phyloP scores from a whole-genome alignment of 352 stramenopile species.

The Phytophthora gonapodyides region DNA sequence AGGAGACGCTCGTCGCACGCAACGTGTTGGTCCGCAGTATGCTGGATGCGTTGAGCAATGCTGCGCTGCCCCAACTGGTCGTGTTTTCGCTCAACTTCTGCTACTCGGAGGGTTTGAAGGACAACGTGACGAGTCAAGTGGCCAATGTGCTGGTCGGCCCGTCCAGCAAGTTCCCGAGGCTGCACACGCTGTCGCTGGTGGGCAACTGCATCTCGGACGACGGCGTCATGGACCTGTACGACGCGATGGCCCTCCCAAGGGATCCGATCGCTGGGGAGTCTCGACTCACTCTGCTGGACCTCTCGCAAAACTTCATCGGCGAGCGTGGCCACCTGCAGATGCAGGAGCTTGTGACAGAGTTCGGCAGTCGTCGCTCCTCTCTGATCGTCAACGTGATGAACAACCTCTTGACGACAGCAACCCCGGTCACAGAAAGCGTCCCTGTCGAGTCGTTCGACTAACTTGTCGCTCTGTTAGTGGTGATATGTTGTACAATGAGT shows the following conservation, averaged over 20 bases:
- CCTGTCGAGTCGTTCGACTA: constrained; percentile 8
- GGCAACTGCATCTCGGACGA: constrained; percentile 69
- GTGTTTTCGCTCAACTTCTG: constrained; percentile 45
- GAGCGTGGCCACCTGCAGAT: constrained; percentile 52
- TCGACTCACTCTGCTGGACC: constrained; percentile 28
- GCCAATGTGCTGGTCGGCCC: constrained; percentile 35
- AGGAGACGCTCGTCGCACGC: constrained; percentile 34
- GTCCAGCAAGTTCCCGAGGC: constrained; percentile 33
- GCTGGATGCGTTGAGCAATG: constrained; percentile 33
- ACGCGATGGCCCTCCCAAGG: constrained; percentile 31
- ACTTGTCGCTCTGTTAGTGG: neutral
- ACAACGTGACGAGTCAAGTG: constrained; percentile 52
- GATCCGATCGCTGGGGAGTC: neutral
- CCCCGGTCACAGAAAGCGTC: neutral
- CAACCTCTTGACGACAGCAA: constrained; percentile 36
- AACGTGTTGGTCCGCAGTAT: constrained; percentile 50
- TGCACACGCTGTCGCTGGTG: constrained; percentile 43
- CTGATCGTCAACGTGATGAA: constrained; percentile 41
- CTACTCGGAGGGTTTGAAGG: constrained; percentile 55
- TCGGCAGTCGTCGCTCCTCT: constrained; percentile 22
- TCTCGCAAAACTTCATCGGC: constrained; percentile 66
- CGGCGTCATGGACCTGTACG: constrained; percentile 41
- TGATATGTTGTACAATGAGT: constrained; percentile 1
- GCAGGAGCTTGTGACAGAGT: constrained; percentile 39
- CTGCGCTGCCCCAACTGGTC: constrained; percentile 34